Conservation (phyloP, 108 stramenopile species). For the Skeletonema marinoi region DNA sequence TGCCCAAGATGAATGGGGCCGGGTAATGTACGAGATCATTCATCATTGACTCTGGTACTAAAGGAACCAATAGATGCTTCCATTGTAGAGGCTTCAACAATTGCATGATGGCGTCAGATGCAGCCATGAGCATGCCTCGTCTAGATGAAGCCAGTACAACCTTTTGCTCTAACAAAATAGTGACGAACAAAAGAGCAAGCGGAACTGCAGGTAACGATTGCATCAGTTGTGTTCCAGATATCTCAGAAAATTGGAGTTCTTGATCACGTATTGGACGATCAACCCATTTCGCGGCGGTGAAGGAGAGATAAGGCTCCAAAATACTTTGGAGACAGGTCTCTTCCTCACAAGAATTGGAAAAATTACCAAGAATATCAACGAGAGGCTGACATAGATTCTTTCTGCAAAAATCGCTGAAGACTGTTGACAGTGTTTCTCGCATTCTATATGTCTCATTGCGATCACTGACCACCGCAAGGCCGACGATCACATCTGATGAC, state of each 20-base stretch:
- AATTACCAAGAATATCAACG: constrained; percentile 68
- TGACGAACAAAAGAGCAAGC: constrained; percentile 71
- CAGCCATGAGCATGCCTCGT: constrained; percentile 70
- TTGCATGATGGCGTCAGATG: constrained; percentile 52
- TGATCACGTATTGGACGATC: constrained; percentile 61
- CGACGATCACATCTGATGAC: constrained; percentile 40
- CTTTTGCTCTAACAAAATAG: constrained; percentile 85
- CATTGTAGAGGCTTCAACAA: constrained; percentile 74
- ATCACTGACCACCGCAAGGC: constrained; percentile 71
- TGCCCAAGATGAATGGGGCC: constrained; percentile 84
- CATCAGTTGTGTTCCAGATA: constrained; percentile 59
- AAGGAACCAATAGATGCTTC: constrained; percentile 81
- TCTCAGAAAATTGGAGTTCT: constrained; percentile 42
- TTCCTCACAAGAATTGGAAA: constrained; percentile 60
- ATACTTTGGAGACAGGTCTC: constrained; percentile 46
- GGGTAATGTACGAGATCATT: constrained; percentile 86
- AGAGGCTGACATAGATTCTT: constrained; percentile 50
- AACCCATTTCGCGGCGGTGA: constrained; percentile 58
- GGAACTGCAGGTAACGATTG: constrained; percentile 77
- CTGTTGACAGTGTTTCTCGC: constrained; percentile 65
- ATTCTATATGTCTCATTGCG: constrained; percentile 68
- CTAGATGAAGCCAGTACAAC: constrained; percentile 79
- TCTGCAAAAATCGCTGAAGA: constrained; percentile 52
- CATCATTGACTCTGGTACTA: constrained; percentile 77
- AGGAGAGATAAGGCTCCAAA: constrained; percentile 60